Evolutionary conservation across 495 filamentous ascomycete species (phyloP).

Genomic region (Endocarpon pusillum): DNA sequence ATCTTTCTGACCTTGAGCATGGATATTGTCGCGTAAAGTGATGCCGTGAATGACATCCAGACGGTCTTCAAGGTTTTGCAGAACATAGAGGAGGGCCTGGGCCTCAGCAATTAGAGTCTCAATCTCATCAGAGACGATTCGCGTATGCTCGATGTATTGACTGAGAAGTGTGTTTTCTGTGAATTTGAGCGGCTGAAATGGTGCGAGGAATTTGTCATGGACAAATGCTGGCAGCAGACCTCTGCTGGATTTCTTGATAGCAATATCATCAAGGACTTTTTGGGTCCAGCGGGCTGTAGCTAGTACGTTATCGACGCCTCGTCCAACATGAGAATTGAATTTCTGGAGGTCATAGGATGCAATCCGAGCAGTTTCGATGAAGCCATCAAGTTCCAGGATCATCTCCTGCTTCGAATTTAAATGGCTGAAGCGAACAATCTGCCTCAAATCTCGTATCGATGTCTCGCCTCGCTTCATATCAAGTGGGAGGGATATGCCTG

Average conservation of each 20-base stretch:
- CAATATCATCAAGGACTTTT: constrained; percentile 28
- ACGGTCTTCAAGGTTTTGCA: constrained; percentile 43
- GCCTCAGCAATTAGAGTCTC: constrained; percentile 43
- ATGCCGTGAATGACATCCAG: constrained; percentile 47
- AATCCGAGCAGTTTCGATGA: constrained; percentile 40
- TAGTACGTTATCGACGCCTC: constrained; percentile 52
- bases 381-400: constrained; percentile 46
- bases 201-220: constrained; percentile 29
- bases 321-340: constrained; percentile 52
- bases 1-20: constrained; percentile 29
- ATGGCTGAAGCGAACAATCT: constrained; percentile 36
- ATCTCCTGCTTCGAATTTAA: constrained; percentile 38
- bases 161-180: constrained; percentile 35
- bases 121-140: constrained; percentile 47
- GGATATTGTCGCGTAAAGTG: constrained; percentile 33
- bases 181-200: constrained; percentile 37
- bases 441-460: constrained; percentile 49
- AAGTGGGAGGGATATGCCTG: constrained; percentile 41
- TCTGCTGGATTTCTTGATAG: constrained; percentile 16
- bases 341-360: constrained; percentile 39
- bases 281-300: constrained; percentile 50
- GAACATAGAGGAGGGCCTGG: constrained; percentile 36
- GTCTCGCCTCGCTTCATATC: constrained; percentile 53
- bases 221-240: constrained; percentile 25
- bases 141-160: constrained; percentile 47